A percentile compares a stretch with the other conserved stretches of the same genome.
These are phyloP conservation scores for Lupinus albus DNA, from an alignment of 306 rosid genomes.

Conservation along the genomic window DNA sequence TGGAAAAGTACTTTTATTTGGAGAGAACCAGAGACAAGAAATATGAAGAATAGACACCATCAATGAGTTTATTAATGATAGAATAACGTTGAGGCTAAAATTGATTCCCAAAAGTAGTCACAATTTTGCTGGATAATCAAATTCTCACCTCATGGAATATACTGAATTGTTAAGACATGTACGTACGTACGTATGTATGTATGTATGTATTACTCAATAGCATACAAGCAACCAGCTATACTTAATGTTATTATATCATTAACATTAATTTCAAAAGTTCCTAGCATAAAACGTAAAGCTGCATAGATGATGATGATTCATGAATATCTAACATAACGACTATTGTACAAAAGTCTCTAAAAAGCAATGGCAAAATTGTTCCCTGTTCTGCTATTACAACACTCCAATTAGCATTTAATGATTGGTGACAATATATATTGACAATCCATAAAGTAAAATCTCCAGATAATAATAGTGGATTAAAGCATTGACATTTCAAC, in stretches of 20 bases:
- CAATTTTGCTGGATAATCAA: no score
- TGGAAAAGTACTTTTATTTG: no score
- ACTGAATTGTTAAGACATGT: constrained; percentile 7
- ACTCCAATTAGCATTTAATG: constrained; percentile 32
- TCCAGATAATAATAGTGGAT: constrained; percentile 20
- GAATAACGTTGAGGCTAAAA: no score
- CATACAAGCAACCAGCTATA: no score
- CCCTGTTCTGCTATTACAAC: constrained; percentile 32
- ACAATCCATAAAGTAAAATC: constrained; percentile 22
- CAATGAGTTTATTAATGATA: no score
- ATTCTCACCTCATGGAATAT: neutral
- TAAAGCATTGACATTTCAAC: constrained; percentile 24
- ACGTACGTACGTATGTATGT: no score
- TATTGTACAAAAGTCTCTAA: constrained; percentile 31
- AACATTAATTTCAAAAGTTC: neutral
- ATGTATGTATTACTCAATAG: no score
- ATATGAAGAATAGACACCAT: no score
- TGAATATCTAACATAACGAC: constrained; percentile 35
- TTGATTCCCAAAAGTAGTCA: no score
- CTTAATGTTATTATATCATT: neutral
- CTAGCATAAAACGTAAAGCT: constrained; percentile 6
- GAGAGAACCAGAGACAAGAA: no score
- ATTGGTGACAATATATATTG: constrained; percentile 33
- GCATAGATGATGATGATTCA: no score
- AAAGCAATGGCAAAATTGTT: constrained; percentile 18